Conservation (phyloP, 495 filamentous ascomycete genomes). For the Penicillium subrubescens region DNA sequence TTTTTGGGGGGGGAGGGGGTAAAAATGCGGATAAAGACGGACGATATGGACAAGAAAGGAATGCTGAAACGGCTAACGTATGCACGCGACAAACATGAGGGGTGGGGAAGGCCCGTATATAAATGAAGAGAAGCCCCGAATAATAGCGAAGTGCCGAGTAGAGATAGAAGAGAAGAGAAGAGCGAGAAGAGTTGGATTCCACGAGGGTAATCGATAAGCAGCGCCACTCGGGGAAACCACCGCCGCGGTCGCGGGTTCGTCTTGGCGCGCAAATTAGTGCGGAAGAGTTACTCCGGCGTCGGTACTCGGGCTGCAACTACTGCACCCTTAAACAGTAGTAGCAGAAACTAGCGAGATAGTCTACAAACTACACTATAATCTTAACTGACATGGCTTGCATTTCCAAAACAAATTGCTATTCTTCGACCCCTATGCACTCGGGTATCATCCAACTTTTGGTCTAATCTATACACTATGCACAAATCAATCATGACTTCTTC, state of each 20-base stretch:
- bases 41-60: constrained; percentile 9
- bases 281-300: neutral
- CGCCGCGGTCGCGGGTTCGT: constrained; percentile 6
- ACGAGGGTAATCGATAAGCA: constrained; percentile 30
- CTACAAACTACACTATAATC: neutral
- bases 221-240: constrained; percentile 33
- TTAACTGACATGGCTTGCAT: neutral
- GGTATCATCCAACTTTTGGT: constrained; percentile 14
- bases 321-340: neutral
- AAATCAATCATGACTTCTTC: constrained; percentile 50
- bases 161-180: constrained; percentile 4
- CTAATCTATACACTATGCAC: constrained; percentile 24
- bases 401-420: neutral
- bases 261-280: constrained; percentile 1
- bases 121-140: constrained; percentile 1
- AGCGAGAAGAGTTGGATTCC: neutral
- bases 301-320: neutral
- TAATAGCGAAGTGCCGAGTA: neutral
- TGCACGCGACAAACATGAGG: constrained; percentile 22
- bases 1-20: constrained; percentile 5
- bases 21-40: constrained; percentile 16
- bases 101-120: neutral
- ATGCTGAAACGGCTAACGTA: constrained; percentile 19
- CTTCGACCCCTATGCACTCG: neutral
- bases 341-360: neutral